Evolutionary conservation across 306 rosid species (phyloP).

Genomic region (Erythrophleum fordii): DNA sequence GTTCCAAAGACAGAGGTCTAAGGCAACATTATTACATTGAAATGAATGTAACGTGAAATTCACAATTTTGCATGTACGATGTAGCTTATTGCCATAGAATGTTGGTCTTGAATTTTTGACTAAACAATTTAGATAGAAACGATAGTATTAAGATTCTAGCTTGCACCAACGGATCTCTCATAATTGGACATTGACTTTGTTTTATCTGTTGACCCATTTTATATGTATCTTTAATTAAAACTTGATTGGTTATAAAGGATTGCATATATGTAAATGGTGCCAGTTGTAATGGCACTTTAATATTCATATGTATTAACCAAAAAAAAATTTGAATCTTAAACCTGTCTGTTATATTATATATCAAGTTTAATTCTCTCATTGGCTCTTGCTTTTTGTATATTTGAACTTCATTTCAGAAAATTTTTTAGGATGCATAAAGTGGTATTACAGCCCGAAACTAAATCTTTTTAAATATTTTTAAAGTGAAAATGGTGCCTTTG

Average conservation of each 20-base stretch:
- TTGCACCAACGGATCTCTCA: neutral
- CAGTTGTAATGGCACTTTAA: neutral
- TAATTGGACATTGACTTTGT: neutral
- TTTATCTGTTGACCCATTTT: conserved; percentile 6
- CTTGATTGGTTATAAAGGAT: neutral
- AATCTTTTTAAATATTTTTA: too few species aligned
- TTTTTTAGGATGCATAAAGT: too few species aligned
- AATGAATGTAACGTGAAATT: neutral
- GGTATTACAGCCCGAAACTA: too few species aligned
- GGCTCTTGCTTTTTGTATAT: neutral
- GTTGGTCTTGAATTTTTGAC: neutral
- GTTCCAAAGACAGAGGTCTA: neutral
- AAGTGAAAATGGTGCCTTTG: too few species aligned
- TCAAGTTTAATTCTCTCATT: too few species aligned
- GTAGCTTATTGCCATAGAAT: neutral
- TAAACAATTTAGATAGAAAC: neutral
- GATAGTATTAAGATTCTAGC: neutral
- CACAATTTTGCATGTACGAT: neutral
- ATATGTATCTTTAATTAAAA: neutral
- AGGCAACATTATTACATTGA: neutral
- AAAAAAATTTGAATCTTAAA: too few species aligned
- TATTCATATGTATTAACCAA: neutral
- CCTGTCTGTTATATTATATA: too few species aligned
- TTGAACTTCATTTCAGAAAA: neutral
- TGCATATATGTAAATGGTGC: neutral